Conservation (phyloP, 1,284 basidiomycete genomes). For the Tylopilus sp. region DNA sequence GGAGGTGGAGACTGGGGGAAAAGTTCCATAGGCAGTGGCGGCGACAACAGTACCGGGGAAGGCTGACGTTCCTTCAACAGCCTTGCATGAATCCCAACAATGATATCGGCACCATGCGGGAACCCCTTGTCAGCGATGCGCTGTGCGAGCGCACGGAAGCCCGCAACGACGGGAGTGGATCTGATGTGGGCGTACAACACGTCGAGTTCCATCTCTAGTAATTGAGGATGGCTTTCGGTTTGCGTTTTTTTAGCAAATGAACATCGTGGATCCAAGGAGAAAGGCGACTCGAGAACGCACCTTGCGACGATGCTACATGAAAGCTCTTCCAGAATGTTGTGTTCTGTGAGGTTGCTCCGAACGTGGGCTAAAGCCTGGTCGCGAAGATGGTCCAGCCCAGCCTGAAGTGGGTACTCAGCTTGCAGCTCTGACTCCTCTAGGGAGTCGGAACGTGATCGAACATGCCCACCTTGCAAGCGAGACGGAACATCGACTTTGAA, state of each 20-base stretch:
- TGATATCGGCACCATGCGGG: neutral
- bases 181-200: neutral
- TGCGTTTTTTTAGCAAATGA: neutral
- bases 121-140: neutral
- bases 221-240: neutral
- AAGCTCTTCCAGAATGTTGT: neutral
- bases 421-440: no score
- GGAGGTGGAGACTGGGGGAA: no score
- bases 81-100: neutral
- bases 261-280: neutral
- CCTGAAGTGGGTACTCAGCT: neutral
- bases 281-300: neutral
- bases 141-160: neutral
- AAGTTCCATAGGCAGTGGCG: no score
- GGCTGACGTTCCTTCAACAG: neutral
- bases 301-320: neutral
- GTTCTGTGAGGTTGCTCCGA: neutral
- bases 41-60: no score
- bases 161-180: neutral
- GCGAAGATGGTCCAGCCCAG: neutral
- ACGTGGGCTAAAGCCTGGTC: neutral
- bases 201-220: neutral
- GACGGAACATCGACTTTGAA: slow-evolving; percentile 33
- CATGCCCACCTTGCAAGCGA: slow-evolving; percentile 24
- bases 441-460: no score